Percentiles rank a stretch among this genome's conserved stretches.
Conservation (phyloP, 208 protist genomes). For the Wallacemonas collosoma region DNA sequence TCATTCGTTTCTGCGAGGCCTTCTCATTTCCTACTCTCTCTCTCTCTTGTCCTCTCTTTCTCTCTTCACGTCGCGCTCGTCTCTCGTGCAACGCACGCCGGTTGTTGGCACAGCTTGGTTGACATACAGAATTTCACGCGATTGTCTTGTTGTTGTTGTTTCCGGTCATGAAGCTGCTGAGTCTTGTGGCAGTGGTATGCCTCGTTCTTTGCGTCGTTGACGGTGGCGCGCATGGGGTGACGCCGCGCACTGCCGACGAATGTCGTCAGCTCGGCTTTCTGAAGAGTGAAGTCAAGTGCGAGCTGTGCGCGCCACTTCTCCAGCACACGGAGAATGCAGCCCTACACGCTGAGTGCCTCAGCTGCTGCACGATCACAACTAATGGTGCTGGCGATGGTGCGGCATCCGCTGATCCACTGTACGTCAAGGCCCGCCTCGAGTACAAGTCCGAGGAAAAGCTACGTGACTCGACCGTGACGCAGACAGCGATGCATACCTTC, state of each 20-base stretch:
- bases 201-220: neutral
- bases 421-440: conserved; percentile 2
- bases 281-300: conserved; percentile 31
- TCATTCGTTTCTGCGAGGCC: no score
- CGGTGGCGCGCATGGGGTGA: neutral
- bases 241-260: conserved; percentile 21
- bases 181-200: neutral
- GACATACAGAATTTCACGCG: no score
- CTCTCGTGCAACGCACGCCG: no score
- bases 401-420: neutral
- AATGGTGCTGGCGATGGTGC: conserved; percentile 10
- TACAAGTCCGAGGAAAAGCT: neutral
- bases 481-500: conserved; percentile 1
- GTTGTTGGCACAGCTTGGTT: no score
- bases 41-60: no score
- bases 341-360: conserved; percentile 50
- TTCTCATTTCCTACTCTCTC: no score
- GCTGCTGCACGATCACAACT: conserved; percentile 40
- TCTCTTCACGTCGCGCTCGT: no score
- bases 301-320: conserved; percentile 39
- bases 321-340: conserved; percentile 36
- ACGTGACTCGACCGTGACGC: neutral
- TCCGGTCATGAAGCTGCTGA: neutral
- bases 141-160: no score
- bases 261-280: conserved; percentile 50